A percentile compares a stretch with the other conserved stretches of the same genome.
Conservation (phyloP, 306 rosid genomes). For the Alnus glutinosa region DNA sequence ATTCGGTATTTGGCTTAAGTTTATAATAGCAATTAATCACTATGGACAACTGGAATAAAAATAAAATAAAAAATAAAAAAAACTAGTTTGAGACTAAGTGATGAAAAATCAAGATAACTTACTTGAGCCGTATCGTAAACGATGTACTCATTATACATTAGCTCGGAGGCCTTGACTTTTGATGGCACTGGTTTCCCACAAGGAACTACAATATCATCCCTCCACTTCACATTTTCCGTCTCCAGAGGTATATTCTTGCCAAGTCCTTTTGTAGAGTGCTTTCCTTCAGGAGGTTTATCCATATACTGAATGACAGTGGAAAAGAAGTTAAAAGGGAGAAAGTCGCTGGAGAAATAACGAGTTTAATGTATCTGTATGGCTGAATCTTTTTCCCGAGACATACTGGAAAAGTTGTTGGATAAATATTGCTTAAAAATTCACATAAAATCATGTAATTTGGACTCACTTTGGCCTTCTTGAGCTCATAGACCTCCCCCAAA, state of each 20-base stretch:
- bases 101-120: slow-evolving; percentile 42
- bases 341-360: background rate
- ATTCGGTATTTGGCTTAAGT: background rate
- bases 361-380: background rate
- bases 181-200: slow-evolving; percentile 91
- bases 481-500: slow-evolving; percentile 80
- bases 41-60: background rate
- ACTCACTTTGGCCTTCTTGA: slow-evolving; percentile 79
- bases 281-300: slow-evolving; percentile 91
- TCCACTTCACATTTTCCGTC: slow-evolving; percentile 69
- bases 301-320: slow-evolving; percentile 57
- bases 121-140: slow-evolving; percentile 88
- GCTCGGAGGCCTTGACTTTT: slow-evolving; percentile 64
- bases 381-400: background rate
- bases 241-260: slow-evolving; percentile 78
- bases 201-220: slow-evolving; percentile 74
- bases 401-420: background rate
- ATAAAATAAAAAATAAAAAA: background rate
- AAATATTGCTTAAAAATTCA: slow-evolving; percentile 1
- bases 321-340: background rate
- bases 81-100: slow-evolving; percentile 17
- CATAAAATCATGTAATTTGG: slow-evolving; percentile 14
- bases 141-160: slow-evolving; percentile 95
- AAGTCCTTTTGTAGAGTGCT: slow-evolving; percentile 91
- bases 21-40: background rate